A percentile compares a stretch with the other conserved stretches of the same genome.
These are phyloP conservation scores for Naganishia sp. DNA, from an alignment of 1,284 basidiomycete genomes.

Conservation along the genomic window DNA sequence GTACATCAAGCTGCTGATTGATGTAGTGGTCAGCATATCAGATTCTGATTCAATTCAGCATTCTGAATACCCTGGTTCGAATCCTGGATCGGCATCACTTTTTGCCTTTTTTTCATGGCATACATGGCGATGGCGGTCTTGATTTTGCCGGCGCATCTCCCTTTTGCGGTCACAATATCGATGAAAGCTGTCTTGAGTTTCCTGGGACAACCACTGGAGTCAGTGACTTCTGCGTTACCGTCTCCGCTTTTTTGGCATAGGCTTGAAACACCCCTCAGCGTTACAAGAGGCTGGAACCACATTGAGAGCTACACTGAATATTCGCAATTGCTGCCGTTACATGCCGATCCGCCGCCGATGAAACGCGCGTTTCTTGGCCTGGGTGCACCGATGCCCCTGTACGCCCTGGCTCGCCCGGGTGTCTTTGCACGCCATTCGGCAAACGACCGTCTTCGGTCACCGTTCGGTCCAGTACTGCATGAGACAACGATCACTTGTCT, in stretches of 20 bases:
- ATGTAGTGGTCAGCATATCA: conserved; percentile 31
- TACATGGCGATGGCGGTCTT: too few relatives aligned
- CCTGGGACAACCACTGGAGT: too few relatives aligned
- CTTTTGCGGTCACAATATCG: too few relatives aligned
- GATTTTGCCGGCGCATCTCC: too few relatives aligned
- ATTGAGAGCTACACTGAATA: too few relatives aligned
- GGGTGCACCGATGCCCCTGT: conserved; percentile 1
- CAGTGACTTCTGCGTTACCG: too few relatives aligned
- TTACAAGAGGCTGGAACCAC: too few relatives aligned
- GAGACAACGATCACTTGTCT: neutral
- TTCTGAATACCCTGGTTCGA: conserved; percentile 28
- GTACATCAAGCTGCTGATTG: conserved; percentile 26
- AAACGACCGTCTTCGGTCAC: neutral
- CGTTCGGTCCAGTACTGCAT: neutral
- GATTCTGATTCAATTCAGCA: conserved; percentile 28
- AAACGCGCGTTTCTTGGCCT: conserved; percentile 9
- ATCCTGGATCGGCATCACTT: conserved; percentile 26
- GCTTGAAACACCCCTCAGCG: too few relatives aligned
- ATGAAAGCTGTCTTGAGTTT: too few relatives aligned
- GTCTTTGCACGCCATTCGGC: neutral
- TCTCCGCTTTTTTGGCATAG: too few relatives aligned
- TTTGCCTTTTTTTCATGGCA: neutral
- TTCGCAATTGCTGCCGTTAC: too few relatives aligned
- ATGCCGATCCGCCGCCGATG: neutral
- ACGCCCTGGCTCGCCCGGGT: neutral